Evolutionary conservation across 2,329 filamentous ascomycete species (phyloP), one percentile per base, ranked within the genome.

Genomic region (Venturia asperata): DNA sequence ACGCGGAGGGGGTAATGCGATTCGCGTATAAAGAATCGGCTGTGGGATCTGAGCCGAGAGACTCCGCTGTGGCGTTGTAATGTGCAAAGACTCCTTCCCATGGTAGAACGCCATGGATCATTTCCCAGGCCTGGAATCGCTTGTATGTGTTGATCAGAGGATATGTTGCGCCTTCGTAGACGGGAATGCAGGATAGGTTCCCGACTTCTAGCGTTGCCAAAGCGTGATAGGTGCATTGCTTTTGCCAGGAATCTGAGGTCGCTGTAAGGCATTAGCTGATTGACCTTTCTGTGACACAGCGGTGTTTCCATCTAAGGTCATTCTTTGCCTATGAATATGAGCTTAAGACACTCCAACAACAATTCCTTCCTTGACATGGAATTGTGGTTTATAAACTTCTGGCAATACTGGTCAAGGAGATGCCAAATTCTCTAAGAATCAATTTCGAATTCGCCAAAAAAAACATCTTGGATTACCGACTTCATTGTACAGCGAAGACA

Each of bases 131-230:
- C 63, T 77, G 73, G 70, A 80, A 78, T 0, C 77, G 73, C 47
- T 75, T 70, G 0, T 77, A 76, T 0, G 78, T 81, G 67, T 80
- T 79, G 49, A 82, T 70, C 13, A 82, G 71, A 0, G 80, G 81
- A 66, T 78, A 81, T 67, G 80, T 73, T 62, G 78, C 70, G 13
- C 80, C 80, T 37, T 77, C 74, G 67, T 79, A 75, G 2, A 82
- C 80, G 0, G 80, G 80, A 45, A 82, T 79, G 67, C 80, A 82
- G 58, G 72, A 74, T 1, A 82, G 69, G 62, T 77, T 77, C 17
- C 80, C 80, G 15, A 77, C 70, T 69, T 82, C 79, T 0, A 83
- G 73, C 2, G 76, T 78, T 2, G 79, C 78, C 1, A 82, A 72
- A 2, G 75, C 80, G 65, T 82, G 80, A 1, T 79, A 71, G 30